These are phyloP conservation scores for Anacardium occidentale DNA, from an alignment of 345 rosid species.

Conservation along the genomic window DNA sequence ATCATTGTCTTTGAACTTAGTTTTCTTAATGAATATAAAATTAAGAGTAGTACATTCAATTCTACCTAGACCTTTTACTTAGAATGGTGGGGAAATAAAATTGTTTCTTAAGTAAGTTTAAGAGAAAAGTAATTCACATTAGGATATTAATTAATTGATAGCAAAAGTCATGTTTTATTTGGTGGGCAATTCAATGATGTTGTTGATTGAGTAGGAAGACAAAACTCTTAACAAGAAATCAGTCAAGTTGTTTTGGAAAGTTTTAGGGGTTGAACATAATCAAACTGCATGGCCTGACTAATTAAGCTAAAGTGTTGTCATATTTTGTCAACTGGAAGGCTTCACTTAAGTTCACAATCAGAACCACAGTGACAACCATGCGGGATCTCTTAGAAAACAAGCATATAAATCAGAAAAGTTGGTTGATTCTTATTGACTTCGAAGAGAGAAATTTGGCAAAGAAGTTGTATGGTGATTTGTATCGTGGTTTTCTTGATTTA, in stretches of 20 bases:
- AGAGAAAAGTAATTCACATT: neutral
- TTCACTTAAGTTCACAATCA: too few relatives aligned
- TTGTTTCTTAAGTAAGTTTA: neutral
- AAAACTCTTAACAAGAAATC: neutral
- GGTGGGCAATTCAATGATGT: too few relatives aligned
- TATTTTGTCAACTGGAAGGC: neutral
- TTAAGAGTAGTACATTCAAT: too few relatives aligned
- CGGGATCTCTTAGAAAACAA: conserved; percentile 28
- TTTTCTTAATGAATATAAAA: too few relatives aligned
- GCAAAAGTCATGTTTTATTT: neutral
- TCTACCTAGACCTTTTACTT: too few relatives aligned
- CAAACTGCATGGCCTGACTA: neutral
- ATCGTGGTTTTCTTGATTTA: conserved; percentile 16
- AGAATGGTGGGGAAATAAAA: too few relatives aligned
- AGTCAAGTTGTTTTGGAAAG: too few relatives aligned
- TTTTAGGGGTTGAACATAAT: neutral
- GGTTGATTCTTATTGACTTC: conserved; percentile 58
- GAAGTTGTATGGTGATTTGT: too few relatives aligned
- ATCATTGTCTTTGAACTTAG: too few relatives aligned
- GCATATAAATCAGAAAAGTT: conserved; percentile 26
- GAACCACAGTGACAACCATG: conserved; percentile 7
- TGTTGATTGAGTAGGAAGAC: neutral
- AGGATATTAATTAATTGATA: conserved; percentile 10
- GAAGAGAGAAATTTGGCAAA: neutral
- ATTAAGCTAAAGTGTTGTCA: neutral